These are phyloP conservation scores for Chlorella sp. DNA, from an alignment of 139 green algal genomes.

Conservation along the genomic window DNA sequence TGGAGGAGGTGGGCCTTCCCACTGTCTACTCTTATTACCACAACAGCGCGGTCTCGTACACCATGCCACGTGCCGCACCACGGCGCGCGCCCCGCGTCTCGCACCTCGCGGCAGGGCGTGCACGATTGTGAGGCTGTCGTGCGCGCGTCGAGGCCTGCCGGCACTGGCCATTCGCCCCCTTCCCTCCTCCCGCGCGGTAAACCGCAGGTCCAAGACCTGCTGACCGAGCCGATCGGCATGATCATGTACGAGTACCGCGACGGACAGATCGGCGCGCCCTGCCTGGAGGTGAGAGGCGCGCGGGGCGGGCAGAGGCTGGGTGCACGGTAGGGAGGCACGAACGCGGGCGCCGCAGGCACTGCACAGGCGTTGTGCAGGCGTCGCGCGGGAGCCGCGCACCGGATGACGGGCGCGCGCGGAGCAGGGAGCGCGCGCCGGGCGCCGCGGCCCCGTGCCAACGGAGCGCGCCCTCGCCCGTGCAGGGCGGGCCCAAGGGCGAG, in stretches of 20 bases:
- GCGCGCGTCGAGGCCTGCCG: not conserved
- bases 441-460: too few species aligned
- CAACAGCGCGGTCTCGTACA: not conserved
- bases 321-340: too few species aligned
- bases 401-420: too few species aligned
- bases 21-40: not conserved
- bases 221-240: conserved; percentile 69
- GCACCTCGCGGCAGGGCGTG: too few species aligned
- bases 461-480: too few species aligned
- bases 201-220: conserved; percentile 37
- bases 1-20: conserved; percentile 53
- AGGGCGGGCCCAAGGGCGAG: conserved; percentile 55
- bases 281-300: conserved; percentile 54
- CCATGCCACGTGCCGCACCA: too few species aligned
- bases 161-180: not conserved
- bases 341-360: too few species aligned
- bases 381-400: too few species aligned
- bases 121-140: not conserved
- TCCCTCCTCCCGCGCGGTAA: not conserved
- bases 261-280: conserved; percentile 53
- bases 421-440: too few species aligned
- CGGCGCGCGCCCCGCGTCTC: too few species aligned
- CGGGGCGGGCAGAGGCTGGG: not conserved
- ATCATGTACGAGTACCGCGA: conserved; percentile 72
- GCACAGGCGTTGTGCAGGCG: too few species aligned